phyloP scores from a whole-genome alignment of 2,329 filamentous ascomycete genomes.

The Cercospora brassicicola region DNA sequence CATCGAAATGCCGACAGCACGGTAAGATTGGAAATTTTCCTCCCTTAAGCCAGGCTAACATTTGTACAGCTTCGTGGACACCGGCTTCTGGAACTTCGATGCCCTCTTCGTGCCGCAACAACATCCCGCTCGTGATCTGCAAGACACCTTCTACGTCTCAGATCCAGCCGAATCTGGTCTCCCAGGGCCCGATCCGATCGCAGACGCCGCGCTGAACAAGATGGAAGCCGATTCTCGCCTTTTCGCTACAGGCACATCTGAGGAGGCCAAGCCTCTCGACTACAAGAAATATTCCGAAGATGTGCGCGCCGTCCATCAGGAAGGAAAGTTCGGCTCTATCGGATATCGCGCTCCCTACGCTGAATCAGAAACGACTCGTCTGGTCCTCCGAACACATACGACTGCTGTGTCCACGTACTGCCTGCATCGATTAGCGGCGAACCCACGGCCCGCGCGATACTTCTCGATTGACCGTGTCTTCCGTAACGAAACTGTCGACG shows the following conservation, averaged over 20 bases:
- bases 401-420: constrained; percentile 89
- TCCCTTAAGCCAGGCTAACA: constrained; percentile 48
- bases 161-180: constrained; percentile 76
- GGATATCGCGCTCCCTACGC: constrained; percentile 96
- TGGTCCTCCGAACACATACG: constrained; percentile 94
- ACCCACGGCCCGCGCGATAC: constrained; percentile 85
- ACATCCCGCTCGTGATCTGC: constrained; percentile 92
- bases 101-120: constrained; percentile 95
- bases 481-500: constrained; percentile 95
- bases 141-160: constrained; percentile 98
- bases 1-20: constrained; percentile 93
- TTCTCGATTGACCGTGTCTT: constrained; percentile 99
- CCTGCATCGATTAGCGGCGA: constrained; percentile 81
- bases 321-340: constrained; percentile 89
- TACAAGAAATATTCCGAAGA: constrained; percentile 88
- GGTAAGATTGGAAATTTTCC: constrained; percentile 44
- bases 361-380: constrained; percentile 77
- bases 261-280: constrained; percentile 50
- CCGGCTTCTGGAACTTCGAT: constrained; percentile 99
- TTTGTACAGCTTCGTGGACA: constrained; percentile 73
- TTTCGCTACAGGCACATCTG: constrained; percentile 48
- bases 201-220: constrained; percentile 49
- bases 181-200: constrained; percentile 57
- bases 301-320: constrained; percentile 80
- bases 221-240: constrained; percentile 51